Base-by-base conservation (phyloP, 768 basidiomycete genomes). In the Paxillus ammoniavirescens region DNA sequence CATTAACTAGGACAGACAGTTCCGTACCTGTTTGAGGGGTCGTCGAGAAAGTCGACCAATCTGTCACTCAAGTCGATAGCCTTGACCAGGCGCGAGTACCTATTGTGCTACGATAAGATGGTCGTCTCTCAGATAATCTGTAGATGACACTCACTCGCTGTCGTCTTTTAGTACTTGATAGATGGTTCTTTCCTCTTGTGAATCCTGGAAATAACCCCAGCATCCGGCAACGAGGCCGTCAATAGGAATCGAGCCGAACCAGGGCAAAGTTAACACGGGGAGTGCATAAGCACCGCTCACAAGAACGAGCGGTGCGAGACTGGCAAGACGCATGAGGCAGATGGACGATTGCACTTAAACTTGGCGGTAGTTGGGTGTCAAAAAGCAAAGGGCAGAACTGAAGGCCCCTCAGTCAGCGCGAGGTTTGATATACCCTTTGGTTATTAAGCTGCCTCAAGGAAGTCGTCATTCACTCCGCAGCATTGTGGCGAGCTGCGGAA, bases 21-120 rank as follows among this genome's bases (percentile, higher is more conserved):
- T 17, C 46, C 72, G 43, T 50, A 76, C 77, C 66, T 58, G 28
- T 68, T 57, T 14, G 71, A 65, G 12, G 75, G 61, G 49, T 78
- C 73, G 52, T 79, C 74, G 38, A 79, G 65, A 15, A 76, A 47
- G 13, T 63, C 58, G 8, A 68, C 67, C 23, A 74, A 67, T 30
- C 74, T 72, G 21, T 76, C 72, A 17, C 73, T 73, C 47, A 69
- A 68, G 48, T 76, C 69, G 28, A 77, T 63, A 1, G 73, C 66
- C 57, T 76, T 77, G 54, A 72, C 70, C 7, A 77, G 33, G 23
- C 70, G 70, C 6, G 74, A 73, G 58, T 73, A 78, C 49, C 75
- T 77, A 53, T 31, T 31, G 13, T 21, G 30, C 14, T 10, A 42
- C 10, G 35, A 52, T 52, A 1, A 46, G 23, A 42, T 10, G 37